These are phyloP conservation scores for Starmerella gropengiesseri DNA, from an alignment of 805 yeast species.

Conservation along the genomic window DNA sequence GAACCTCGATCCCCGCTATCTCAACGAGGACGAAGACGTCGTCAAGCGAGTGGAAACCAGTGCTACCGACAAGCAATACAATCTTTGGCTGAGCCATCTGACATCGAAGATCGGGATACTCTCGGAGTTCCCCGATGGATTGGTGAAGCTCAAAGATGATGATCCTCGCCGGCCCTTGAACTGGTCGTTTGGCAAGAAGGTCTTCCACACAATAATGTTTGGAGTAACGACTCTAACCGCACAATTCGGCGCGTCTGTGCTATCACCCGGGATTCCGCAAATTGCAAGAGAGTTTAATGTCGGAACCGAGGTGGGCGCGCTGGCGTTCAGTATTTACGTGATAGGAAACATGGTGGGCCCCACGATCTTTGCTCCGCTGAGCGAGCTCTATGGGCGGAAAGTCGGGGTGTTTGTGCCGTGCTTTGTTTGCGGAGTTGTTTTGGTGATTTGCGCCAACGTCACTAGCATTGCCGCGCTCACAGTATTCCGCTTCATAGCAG, in stretches of 20 bases:
- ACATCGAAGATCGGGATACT: not conserved
- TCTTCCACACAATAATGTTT: constrained; percentile 31
- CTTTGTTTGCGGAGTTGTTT: constrained; percentile 28
- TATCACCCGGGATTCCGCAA: constrained; percentile 41
- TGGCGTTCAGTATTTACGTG: constrained; percentile 71
- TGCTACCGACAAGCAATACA: constrained; percentile 3
- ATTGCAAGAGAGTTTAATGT: constrained; percentile 46
- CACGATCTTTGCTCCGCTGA: constrained; percentile 73
- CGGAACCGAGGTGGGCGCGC: constrained; percentile 53
- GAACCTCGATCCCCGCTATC: not conserved
- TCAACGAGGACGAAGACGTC: constrained; percentile 1
- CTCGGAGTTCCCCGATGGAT: constrained; percentile 16
- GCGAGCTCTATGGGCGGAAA: constrained; percentile 68
- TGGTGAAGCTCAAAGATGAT: constrained; percentile 10
- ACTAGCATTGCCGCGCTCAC: constrained; percentile 29
- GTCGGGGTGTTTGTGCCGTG: constrained; percentile 44
- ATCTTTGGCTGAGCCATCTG: constrained; percentile 1
- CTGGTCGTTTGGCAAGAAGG: constrained; percentile 40
- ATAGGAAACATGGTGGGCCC: constrained; percentile 92
- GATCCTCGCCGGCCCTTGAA: constrained; percentile 35
- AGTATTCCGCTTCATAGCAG: constrained; percentile 69
- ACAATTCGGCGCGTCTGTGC: constrained; percentile 48
- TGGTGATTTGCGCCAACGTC: constrained; percentile 20
- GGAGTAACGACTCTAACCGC: constrained; percentile 42
- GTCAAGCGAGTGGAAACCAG: constrained; percentile 1